Base-by-base conservation (phyloP, 352 stramenopile genomes). In the Sclerospora graminicola region DNA sequence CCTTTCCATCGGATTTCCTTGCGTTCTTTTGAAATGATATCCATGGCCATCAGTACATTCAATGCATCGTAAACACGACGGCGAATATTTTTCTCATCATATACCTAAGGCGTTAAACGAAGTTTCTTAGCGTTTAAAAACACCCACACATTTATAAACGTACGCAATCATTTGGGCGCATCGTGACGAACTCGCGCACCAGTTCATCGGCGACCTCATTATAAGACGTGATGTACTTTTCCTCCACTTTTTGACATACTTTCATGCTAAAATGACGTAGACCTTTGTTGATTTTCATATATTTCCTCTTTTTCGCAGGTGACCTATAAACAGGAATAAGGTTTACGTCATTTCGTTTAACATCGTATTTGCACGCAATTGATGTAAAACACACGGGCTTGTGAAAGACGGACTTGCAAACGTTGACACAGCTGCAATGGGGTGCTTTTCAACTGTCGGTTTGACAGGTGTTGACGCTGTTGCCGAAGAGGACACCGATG, bases 1-100 rank as follows among this genome's bases (percentile, higher is more conserved):
- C 74, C 83, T 56, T 78, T 90, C 79, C 76, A 95, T 28, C 68
- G 66, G 51, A 90, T 97, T 43, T 95, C 80, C 51, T 97, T 96
- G 16, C 95, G 94, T 45, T 98, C 91, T 63, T 98, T 98, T 20
- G 78, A 89, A 42, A 98, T 98, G 41, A 98, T 98, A 36, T 98
- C 93, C 89, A 98, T 97, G 9, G 95, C 95, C 89, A 98, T 97
- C 18, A 98, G 64, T 11, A 98, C 95, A 57, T 98, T 98, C 10
- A 98, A 63, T 21, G 93, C 94, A 51, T 98, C 95, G 48, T 98
- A 98, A 5, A 98, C 93, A 39, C 95, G 83, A 14, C 95, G 79
- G 27, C 95, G 86, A 41, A 98, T 97, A 54, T 98, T 98, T 50
- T 96, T 96, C 45, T 96, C 85, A 47, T 96, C 85, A 51, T 95